phyloP scores from a whole-genome alignment of 306 rosid species.

The Cucumis sativus region Cucumber_9930_V3 NC_026656.2:13490001-13490500 shows the following conservation, averaged over 20 bases:
- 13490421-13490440: neutral
- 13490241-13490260: conserved; percentile 39
- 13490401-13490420: conserved; percentile 12
- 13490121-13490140: conserved; percentile 68
- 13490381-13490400: conserved; percentile 76
- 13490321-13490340: conserved; percentile 89
- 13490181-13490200: neutral
- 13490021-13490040: conserved; percentile 10
- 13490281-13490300: conserved; percentile 84
- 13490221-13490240: neutral
- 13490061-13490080: conserved; percentile 76
- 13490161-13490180: neutral
- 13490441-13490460: neutral
- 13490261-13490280: conserved; percentile 97
- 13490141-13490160: conserved; percentile 50
- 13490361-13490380: conserved; percentile 86
- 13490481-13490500: conserved; percentile 98
- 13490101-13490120: conserved; percentile 90
- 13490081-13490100: conserved; percentile 78
- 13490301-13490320: conserved; percentile 79
- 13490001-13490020: neutral
- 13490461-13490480: conserved; percentile 14
- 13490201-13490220: neutral
- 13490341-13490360: conserved; percentile 99
- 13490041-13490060: conserved; percentile 79